Evolutionary conservation across 202 grass and related monocot species (phyloP), one percentile per base, ranked within the genome.

Genomic region (Tripidium arundinaceum): DNA sequence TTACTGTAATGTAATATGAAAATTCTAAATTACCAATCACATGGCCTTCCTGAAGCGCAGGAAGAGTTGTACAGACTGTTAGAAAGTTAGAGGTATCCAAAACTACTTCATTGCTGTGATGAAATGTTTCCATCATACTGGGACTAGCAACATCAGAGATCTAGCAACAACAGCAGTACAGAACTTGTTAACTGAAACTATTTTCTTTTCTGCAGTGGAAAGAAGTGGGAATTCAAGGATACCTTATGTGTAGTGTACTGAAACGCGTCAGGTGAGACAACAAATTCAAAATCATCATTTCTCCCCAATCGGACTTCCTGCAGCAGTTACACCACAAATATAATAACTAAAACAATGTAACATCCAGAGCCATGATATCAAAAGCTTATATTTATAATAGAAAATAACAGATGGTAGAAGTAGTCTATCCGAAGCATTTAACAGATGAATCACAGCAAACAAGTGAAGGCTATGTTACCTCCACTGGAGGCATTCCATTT

Each of bases 191-290:
- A 52, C 2, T n/a, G 33, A 31, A 67, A 71, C 14, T 55, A 39
- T 36, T 42, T 87, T 83, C 15, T 89, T 8, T 14, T 72, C 31
- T 47, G 16, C 8, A 75, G 29, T 74, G 28, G 16, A 29, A 60
- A 81, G 60, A 57, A 29, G 15, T 26, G 19, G 14, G 47, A 57
- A 36, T 57, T 57, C 3, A 74, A 67, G 25, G 13, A 42, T 82
- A 97, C 94, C 91, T 94, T 81, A 83, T 90, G 65, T 67, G 65
- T 82, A 70, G 69, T 77, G 63, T 90, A 97, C 18, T 81, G 50
- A 88, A 97, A 54, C 31, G 74, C 84, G 40, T 97, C 94, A 89
- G 91, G 91, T 34, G 94, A 92, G 27, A 94, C 77, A 31, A 92
- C 49, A 89, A 97, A 90, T 55, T 92, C 87, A 68, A 92, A 79